These are phyloP conservation scores for Scytalidium sp. DNA, from an alignment of 2,329 filamentous ascomycete genomes.

Conservation along the genomic window DNA sequence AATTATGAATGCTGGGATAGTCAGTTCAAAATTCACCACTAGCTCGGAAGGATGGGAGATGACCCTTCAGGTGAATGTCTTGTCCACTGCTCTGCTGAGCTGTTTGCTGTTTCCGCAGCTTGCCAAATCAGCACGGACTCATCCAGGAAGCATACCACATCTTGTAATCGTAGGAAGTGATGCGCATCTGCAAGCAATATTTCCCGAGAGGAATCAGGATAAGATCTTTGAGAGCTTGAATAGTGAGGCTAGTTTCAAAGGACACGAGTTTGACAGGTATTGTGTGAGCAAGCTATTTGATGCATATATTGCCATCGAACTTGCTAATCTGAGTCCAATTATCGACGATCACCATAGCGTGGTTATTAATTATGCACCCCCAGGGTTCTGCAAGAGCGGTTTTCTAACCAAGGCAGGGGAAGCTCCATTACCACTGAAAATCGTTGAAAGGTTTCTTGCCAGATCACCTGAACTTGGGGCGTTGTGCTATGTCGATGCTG, in stretches of 20 bases:
- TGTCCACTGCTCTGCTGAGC: slow-evolving; percentile 15
- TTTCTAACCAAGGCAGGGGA: slow-evolving; percentile 10
- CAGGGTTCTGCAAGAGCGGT: slow-evolving; percentile 26
- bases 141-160: slow-evolving; percentile 33
- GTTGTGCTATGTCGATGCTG: slow-evolving; percentile 19
- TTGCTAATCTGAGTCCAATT: slow-evolving; percentile 15
- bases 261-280: slow-evolving; percentile 16
- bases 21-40: neutral
- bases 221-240: slow-evolving; percentile 10
- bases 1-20: slow-evolving; percentile 5
- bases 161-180: slow-evolving; percentile 39
- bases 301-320: slow-evolving; percentile 14
- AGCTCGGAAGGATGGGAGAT: slow-evolving; percentile 15
- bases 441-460: slow-evolving; percentile 9
- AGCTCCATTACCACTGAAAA: no score
- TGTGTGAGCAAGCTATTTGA: slow-evolving; percentile 23
- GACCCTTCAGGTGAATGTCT: slow-evolving; percentile 17
- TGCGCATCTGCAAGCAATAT: slow-evolving; percentile 30
- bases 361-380: slow-evolving; percentile 20
- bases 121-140: slow-evolving; percentile 7
- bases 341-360: slow-evolving; percentile 15
- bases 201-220: slow-evolving; percentile 29
- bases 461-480: slow-evolving; percentile 19
- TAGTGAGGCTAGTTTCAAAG: slow-evolving; percentile 2
- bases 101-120: slow-evolving; percentile 13